A percentile compares a stretch with the other conserved stretches of the same genome.
Evolutionary conservation across 2,329 filamentous ascomycete species (phyloP).

Genomic region (Furcasterigmium sp.): DNA sequence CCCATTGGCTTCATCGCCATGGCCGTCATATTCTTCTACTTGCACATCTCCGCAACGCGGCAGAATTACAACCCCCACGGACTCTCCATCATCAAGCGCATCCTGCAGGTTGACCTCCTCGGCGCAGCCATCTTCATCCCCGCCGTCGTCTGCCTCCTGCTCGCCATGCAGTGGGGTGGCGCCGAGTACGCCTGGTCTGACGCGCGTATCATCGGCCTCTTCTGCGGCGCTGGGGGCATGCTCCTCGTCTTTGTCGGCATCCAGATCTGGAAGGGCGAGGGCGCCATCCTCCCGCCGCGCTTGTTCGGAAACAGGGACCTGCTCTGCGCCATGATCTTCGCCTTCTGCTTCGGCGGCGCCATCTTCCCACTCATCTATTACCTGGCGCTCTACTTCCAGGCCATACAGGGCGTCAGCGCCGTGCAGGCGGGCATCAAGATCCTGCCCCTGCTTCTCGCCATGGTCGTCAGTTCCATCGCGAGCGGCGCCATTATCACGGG

Average conservation of each 20-base stretch:
- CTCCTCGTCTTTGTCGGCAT: constrained; percentile 39
- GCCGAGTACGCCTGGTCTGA: constrained; percentile 44
- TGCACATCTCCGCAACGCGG: constrained; percentile 31
- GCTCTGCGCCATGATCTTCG: constrained; percentile 32
- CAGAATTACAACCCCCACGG: constrained; percentile 21
- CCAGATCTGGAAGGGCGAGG: constrained; percentile 39
- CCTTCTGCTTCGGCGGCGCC: constrained; percentile 42
- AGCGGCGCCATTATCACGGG: constrained; percentile 35
- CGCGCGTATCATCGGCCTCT: constrained; percentile 43
- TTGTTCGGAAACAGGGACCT: constrained; percentile 41
- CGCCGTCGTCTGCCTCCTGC: constrained; percentile 44
- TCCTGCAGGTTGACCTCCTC: constrained; percentile 42
- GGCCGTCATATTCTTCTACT: constrained; percentile 39
- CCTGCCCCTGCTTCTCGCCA: constrained; percentile 46
- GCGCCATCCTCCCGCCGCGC: constrained; percentile 42
- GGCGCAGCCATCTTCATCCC: constrained; percentile 47
- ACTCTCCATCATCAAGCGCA: constrained; percentile 26
- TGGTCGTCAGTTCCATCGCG: constrained; percentile 40
- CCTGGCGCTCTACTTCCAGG: constrained; percentile 48
- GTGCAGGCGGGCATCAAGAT: constrained; percentile 50
- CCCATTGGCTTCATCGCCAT: constrained; percentile 43
- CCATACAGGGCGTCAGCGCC: constrained; percentile 45
- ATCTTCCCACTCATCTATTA: constrained; percentile 52
- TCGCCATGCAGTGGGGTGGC: constrained; percentile 55
- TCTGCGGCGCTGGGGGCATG: constrained; percentile 42